These are phyloP conservation scores for Saccharomyces cerevisiae DNA, from an alignment of 805 yeast genomes.

Conservation along the genomic window DNA sequence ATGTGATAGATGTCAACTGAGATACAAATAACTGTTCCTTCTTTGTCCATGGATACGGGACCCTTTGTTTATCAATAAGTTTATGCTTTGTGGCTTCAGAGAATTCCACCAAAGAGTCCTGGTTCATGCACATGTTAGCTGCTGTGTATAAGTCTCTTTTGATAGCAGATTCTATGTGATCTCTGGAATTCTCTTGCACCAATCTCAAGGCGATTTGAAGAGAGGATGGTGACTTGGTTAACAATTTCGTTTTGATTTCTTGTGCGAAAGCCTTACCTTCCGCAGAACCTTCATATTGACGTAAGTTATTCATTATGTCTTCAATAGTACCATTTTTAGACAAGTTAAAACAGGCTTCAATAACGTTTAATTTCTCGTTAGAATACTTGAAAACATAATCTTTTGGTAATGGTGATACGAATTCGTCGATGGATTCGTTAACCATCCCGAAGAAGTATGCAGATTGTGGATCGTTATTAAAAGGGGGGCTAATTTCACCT, in stretches of 20 bases:
- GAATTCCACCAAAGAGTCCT: conserved; percentile 41
- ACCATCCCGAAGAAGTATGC: conserved; percentile 38
- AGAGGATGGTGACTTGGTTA: conserved; percentile 69
- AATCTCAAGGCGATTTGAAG: conserved; percentile 63
- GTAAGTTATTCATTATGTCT: conserved; percentile 46
- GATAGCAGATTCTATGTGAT: conserved; percentile 57
- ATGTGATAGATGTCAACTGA: conserved; percentile 17
- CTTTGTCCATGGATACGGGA: conserved; percentile 44
- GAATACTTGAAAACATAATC: conserved; percentile 52
- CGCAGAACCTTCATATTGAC: conserved; percentile 39
- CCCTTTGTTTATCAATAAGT: conserved; percentile 48
- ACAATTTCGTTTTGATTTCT: conserved; percentile 46
- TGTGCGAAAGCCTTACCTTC: conserved; percentile 62
- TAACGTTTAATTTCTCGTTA: conserved; percentile 47
- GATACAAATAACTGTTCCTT: conserved; percentile 14
- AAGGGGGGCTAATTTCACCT: conserved; percentile 42
- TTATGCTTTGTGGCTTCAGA: conserved; percentile 60
- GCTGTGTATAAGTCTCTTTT: conserved; percentile 71
- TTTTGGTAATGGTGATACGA: conserved; percentile 56
- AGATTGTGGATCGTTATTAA: conserved; percentile 4
- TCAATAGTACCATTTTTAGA: conserved; percentile 36
- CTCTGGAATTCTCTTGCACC: conserved; percentile 50
- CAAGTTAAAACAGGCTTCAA: conserved; percentile 61
- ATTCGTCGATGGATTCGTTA: conserved; percentile 71
- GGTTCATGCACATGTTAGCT: conserved; percentile 57